A percentile compares a stretch with the other conserved stretches of the same genome.
Conservation (phyloP, 805 yeast species). For the Monosporozyma siamensis region DNA sequence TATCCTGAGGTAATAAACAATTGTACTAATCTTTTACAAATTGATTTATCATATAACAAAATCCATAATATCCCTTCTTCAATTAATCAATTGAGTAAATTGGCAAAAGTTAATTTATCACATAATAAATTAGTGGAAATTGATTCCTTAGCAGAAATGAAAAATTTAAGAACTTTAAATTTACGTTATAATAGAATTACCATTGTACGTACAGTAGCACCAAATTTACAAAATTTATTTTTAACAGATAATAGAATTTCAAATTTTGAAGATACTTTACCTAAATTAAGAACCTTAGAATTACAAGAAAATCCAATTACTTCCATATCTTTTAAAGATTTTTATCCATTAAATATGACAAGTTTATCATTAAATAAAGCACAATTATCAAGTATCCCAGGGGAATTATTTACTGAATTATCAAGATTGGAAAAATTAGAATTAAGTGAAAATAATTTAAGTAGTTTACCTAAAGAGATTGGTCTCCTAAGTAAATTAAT, state of each 20-base stretch:
- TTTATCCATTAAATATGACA: conserved; percentile 49
- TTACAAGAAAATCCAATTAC: conserved; percentile 82
- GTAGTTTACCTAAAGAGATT: conserved; percentile 62
- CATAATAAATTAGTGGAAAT: conserved; percentile 49
- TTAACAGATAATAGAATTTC: conserved; percentile 72
- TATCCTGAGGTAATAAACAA: conserved; percentile 61
- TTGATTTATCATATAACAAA: conserved; percentile 78
- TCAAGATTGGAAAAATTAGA: conserved; percentile 63
- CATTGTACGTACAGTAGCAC: conserved; percentile 35
- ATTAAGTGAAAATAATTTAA: conserved; percentile 74
- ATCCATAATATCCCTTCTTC: conserved; percentile 52
- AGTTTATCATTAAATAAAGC: conserved; percentile 74
- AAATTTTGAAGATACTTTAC: conserved; percentile 53
- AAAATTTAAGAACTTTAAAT: conserved; percentile 60
- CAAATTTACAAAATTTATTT: conserved; percentile 59
- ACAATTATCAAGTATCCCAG: conserved; percentile 64
- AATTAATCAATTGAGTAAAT: conserved; percentile 46
- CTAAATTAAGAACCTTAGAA: conserved; percentile 56
- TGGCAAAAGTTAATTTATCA: conserved; percentile 63
- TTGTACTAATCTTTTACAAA: conserved; percentile 47
- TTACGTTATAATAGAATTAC: conserved; percentile 58
- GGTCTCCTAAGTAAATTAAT: conserved; percentile 49
- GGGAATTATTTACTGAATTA: conserved; percentile 49
- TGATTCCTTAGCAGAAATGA: conserved; percentile 41
- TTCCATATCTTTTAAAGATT: conserved; percentile 30